Evolutionary conservation across 345 rosid genomes (phyloP).

Genomic region (Hibiscus mutabilis): DNA sequence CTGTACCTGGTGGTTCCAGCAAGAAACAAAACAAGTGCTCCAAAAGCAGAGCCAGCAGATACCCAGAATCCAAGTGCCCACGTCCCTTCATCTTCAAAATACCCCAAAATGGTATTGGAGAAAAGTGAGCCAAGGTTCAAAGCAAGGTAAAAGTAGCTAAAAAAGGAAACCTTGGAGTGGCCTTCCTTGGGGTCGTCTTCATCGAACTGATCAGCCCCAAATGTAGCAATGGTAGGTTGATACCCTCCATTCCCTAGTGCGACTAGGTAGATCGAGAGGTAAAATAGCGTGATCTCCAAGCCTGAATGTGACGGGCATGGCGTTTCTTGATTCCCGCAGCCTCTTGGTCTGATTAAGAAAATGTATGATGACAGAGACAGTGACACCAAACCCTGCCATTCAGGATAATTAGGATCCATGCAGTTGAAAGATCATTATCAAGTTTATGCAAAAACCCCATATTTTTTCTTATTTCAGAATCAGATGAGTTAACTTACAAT

Average conservation of each 20-base stretch:
- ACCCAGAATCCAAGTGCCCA: slow-evolving; percentile 98
- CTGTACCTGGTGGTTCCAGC: slow-evolving; percentile 69
- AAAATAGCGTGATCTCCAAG: slow-evolving; percentile 60
- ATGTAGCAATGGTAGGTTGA: slow-evolving; percentile 93
- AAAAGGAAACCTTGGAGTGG: slow-evolving; percentile 76
- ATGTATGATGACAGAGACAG: slow-evolving; percentile 73
- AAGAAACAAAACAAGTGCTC: slow-evolving; percentile 67
- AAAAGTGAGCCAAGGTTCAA: slow-evolving; percentile 92
- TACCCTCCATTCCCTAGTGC: slow-evolving; percentile 97
- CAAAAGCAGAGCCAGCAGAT: slow-evolving; percentile 78
- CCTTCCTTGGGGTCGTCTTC: slow-evolving; percentile 85
- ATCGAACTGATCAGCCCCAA: slow-evolving; percentile 97
- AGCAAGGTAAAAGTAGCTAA: slow-evolving; percentile 95
- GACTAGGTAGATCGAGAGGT: slow-evolving; percentile 77
- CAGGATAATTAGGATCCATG: neutral
- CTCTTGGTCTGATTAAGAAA: slow-evolving; percentile 73
- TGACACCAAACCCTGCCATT: slow-evolving; percentile 62
- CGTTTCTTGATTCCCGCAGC: slow-evolving; percentile 63
- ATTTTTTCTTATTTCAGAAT: neutral
- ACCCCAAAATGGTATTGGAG: slow-evolving; percentile 86
- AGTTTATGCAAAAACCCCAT: neutral
- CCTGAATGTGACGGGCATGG: slow-evolving; percentile 71
- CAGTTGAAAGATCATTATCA: neutral
- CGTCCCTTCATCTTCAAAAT: slow-evolving; percentile 85
- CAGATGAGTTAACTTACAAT: slow-evolving; percentile 43